Evolutionary conservation across 305 asterid species (phyloP), one percentile per base, ranked within the genome.

Genomic region (Fraxinus sp.): DNA sequence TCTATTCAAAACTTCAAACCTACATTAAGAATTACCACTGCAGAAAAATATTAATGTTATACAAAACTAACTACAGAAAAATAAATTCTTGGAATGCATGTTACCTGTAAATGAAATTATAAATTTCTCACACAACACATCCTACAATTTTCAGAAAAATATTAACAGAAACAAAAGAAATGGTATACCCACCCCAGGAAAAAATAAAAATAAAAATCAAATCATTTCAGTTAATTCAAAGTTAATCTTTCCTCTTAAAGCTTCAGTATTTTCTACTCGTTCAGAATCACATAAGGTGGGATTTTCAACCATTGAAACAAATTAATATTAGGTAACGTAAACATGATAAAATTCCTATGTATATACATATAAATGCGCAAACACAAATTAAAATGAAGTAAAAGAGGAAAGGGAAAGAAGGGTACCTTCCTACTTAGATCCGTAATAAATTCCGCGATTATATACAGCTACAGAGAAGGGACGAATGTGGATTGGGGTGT

Each of bases 1-100:
- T 26, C 1, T 64, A 73, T 59, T 75, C 68, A 5, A 59, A 28
- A 57, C 52, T 39, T 75, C 76, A 5, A 59, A 35, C 75, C 83
- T 85, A 10, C 78, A 76, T 77, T 16, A 55, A 71, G 43, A 80
- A 77, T 26, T 30, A 9, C 79, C 52, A 64, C 24, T 10, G 26
- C 24, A 36, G 24, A 75, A 26, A 22, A 80, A 46, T 37, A n/a
- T 43, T 39, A 71, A 70, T 66, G 70, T 43, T 32, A 41, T 76
- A 10, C 16, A 36, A 41, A 39, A 20, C 81, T 9, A 36, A 76
- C 14, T 16, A 81, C 8, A 77, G 9, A 82, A 82, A 28, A 26
- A 66, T 26, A 24, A 66, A 66, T 66, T 26, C 37, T 28, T 66
- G 18, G n/a, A 9, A 66, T 66, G 36, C 74, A 28, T 24, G 74